phyloP scores from a whole-genome alignment of 192 early-diverging fungal genomes.

The Thamnidium elegans region DNA sequence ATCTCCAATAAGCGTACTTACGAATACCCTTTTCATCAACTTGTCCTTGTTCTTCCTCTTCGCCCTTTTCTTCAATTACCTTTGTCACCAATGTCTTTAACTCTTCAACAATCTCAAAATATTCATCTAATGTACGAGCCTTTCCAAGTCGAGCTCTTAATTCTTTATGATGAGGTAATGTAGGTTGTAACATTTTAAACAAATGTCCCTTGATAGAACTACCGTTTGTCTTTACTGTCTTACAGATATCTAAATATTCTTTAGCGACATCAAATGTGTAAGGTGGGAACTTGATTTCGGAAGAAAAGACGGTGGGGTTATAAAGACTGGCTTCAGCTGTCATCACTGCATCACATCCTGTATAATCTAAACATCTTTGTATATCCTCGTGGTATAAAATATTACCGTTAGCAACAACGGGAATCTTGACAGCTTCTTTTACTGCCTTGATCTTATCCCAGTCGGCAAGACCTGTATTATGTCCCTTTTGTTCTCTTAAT shows the following conservation, averaged over 20 bases:
- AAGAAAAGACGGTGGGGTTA: slow-evolving; percentile 87
- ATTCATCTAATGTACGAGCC: slow-evolving; percentile 55
- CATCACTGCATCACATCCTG: slow-evolving; percentile 94
- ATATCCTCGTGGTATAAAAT: slow-evolving; percentile 92
- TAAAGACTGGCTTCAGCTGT: slow-evolving; percentile 81
- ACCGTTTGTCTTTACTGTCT: slow-evolving; percentile 52
- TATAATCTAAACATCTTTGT: slow-evolving; percentile 75
- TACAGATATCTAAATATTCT: slow-evolving; percentile 89
- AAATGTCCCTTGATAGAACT: slow-evolving; percentile 79
- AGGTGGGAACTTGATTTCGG: slow-evolving; percentile 46
- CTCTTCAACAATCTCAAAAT: background rate
- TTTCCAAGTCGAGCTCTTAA: slow-evolving; percentile 69
- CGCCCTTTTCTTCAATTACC: slow-evolving; percentile 13
- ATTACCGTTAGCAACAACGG: slow-evolving; percentile 98
- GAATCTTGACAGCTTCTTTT: slow-evolving; percentile 79
- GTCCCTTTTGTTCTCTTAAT: slow-evolving; percentile 93
- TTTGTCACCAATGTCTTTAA: background rate
- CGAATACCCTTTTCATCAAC: slow-evolving; percentile 38
- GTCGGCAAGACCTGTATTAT: slow-evolving; percentile 93
- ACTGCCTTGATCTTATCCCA: slow-evolving; percentile 91
- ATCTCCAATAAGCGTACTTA: slow-evolving; percentile 58
- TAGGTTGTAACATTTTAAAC: slow-evolving; percentile 87
- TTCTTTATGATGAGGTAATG: slow-evolving; percentile 76
- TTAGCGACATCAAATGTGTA: slow-evolving; percentile 76
- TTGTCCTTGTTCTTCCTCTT: slow-evolving; percentile 35